Conservation (phyloP, 1,284 basidiomycete genomes). For the Meripilus lineatus region DNA sequence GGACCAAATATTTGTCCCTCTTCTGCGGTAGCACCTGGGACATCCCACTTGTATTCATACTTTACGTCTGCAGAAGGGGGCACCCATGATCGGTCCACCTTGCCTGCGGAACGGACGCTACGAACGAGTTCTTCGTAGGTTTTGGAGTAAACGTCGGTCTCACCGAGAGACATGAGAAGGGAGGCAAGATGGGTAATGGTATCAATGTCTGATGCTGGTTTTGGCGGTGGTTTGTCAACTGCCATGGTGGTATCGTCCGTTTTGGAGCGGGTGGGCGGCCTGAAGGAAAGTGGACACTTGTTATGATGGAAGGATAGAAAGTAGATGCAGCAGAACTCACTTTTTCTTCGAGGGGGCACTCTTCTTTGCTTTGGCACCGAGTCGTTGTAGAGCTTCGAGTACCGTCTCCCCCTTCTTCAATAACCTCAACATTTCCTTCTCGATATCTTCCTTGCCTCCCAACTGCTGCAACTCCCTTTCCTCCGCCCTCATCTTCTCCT, state of each 20-base stretch:
- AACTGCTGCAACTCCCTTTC: slow-evolving; percentile 60
- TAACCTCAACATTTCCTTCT: slow-evolving; percentile 64
- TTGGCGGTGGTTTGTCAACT: slow-evolving; percentile 38
- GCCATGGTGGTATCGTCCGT: slow-evolving; percentile 34
- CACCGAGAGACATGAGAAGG: slow-evolving; percentile 76
- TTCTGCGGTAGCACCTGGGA: slow-evolving; percentile 40
- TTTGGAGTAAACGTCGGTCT: slow-evolving; percentile 78
- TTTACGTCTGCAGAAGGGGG: slow-evolving; percentile 72
- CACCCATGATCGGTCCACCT: slow-evolving; percentile 63
- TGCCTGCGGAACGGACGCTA: slow-evolving; percentile 63
- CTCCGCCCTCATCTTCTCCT: slow-evolving; percentile 68
- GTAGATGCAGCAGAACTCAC: slow-evolving; percentile 29
- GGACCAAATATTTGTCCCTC: slow-evolving; percentile 66
- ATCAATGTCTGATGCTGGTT: slow-evolving; percentile 53
- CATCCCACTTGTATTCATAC: slow-evolving; percentile 78
- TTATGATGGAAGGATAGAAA: not conserved
- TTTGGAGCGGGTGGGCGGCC: slow-evolving; percentile 32
- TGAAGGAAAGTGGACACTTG: slow-evolving; percentile 3
- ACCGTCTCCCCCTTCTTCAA: slow-evolving; percentile 91
- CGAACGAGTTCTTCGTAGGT: slow-evolving; percentile 82
- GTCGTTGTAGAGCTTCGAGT: slow-evolving; percentile 81
- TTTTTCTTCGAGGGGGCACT: slow-evolving; percentile 31
- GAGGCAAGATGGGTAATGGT: slow-evolving; percentile 79
- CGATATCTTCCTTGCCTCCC: slow-evolving; percentile 64
- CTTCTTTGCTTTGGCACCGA: slow-evolving; percentile 74